phyloP scores from a whole-genome alignment of 2,329 filamentous ascomycete species.

The Phaeosphaeriaceae sp. region DNA sequence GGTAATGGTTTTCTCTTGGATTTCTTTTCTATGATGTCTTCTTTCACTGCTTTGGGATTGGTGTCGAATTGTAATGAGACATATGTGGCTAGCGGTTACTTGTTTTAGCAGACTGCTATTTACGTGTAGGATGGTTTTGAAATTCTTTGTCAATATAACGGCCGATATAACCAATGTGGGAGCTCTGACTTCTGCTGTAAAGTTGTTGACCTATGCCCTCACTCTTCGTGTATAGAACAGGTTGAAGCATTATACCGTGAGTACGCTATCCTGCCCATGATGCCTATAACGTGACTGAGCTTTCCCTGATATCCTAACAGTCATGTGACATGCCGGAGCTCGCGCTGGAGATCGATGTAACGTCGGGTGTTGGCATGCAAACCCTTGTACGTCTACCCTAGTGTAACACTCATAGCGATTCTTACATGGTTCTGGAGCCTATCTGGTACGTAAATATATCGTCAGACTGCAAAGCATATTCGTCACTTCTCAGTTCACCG shows the following conservation, averaged over 20 bases:
- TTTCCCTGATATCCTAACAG: neutral
- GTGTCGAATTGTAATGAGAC: constrained; percentile 5
- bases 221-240: too few species aligned
- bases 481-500: too few species aligned
- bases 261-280: neutral
- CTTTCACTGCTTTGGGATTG: constrained; percentile 13
- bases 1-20: constrained; percentile 3
- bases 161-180: constrained; percentile 15
- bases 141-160: constrained; percentile 26
- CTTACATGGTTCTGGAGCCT: too few species aligned
- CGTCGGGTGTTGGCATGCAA: neutral
- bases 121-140: neutral
- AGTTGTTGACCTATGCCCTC: too few species aligned
- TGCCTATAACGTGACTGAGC: constrained; percentile 8
- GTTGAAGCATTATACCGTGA: too few species aligned
- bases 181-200: neutral
- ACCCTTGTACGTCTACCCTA: neutral
- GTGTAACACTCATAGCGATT: too few species aligned
- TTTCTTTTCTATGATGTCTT: constrained; percentile 7
- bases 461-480: too few species aligned
- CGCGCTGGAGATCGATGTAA: neutral
- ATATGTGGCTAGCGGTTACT: constrained; percentile 1
- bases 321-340: constrained; percentile 1
- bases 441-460: too few species aligned
- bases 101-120: neutral